Evolutionary conservation across 2,329 filamentous ascomycete species (phyloP), one percentile per base, ranked within the genome.

Genomic region (Ascochyta rabiei): DNA sequence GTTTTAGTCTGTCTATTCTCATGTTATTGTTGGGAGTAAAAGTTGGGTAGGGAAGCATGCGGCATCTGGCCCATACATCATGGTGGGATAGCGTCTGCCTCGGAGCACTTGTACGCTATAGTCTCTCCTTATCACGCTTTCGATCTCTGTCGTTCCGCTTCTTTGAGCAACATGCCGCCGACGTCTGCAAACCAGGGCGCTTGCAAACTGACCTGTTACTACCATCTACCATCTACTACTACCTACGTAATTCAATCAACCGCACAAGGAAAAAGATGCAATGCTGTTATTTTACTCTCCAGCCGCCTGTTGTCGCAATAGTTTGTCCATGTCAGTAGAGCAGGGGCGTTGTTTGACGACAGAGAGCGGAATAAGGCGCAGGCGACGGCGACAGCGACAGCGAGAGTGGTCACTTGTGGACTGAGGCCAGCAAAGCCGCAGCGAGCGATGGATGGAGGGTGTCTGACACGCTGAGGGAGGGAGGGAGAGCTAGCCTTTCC

Each of bases 61-160:
- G 50, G 50, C 26, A 48, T 48, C 39, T 21, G 44, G 31, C 43
- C 43, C 50, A 31, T 48, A 53, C 44, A 46, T 23, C 21, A 23
- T 54, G 26, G 15, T 41, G 26, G 30, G 31, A 44, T 28, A 2
- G 23, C 7, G 34, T 49, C 41, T 50, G 41, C 35, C 16, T n/a
- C 15, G 48, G 42, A 39, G 40, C 47, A 43, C 50, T 56, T 66
- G 62, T 66, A 66, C 44, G 59, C 54, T 62, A 63, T 61, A 66
- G 55, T 63, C 61, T 63, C 55, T 65, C 61, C 37, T 58, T 63
- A 50, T 53, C 24, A 40, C 30, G 42, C 28, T 38, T 31, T 39
- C n/a, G 31, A 34, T 6, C 31, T 9, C n/a, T 3, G 2, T 15
- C 15, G 15, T 34, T 34, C 6, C 16, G 31, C 9, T 19, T 15